Base-by-base conservation (phyloP, 1,284 basidiomycete genomes). In the Xerocomus amazonicus region DNA sequence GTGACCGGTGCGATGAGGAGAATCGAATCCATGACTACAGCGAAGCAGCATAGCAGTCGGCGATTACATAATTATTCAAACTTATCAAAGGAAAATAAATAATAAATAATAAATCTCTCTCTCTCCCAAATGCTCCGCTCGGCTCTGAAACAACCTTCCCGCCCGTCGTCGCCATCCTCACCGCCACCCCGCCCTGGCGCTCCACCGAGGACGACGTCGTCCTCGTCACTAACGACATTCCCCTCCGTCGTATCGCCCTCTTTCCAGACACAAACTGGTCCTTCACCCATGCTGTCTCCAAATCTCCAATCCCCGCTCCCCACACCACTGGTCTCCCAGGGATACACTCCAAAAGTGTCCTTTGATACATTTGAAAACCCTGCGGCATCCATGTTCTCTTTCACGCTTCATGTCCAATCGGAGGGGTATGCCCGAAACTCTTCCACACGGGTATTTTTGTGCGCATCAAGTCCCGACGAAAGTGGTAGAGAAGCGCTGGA, bases 381-480 rank as follows among this genome's bases (percentile, higher is more conserved):
- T n/a, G 81, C 75, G 50, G 83, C 83, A 10, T 80, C 78, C 59
- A 87, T 83, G 80, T 82, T 83, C 61, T 89, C 79, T 27, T 87
- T 82, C 59, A 87, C 84, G 0, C 75, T 89, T 5, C 80, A 86
- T 64, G 90, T 90, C 27, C 94, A 95, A 67, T 87, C 83, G 17
- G 86, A 87, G 2, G 88, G 89, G 1, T 98, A 95, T 68, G 73
- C 76, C 46, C 80, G 92, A 19, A 87, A 79, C 4, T 79, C 87
- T 27, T 83, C 83, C 54, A 96, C 94, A 1, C 80, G 96, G 0
- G 92, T 92, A 0, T 97, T 95, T 68, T 78, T 97, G 9, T 94
- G 92, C 50, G 94, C 94, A 0, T 81, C 92, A 1, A 92, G 91
- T 44, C 78, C 87, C 0, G 95, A 98, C 61, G 92, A 95, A 70